phyloP scores from a whole-genome alignment of 2,329 filamentous ascomycete genomes.

The Sporothrix curviconia region DNA sequence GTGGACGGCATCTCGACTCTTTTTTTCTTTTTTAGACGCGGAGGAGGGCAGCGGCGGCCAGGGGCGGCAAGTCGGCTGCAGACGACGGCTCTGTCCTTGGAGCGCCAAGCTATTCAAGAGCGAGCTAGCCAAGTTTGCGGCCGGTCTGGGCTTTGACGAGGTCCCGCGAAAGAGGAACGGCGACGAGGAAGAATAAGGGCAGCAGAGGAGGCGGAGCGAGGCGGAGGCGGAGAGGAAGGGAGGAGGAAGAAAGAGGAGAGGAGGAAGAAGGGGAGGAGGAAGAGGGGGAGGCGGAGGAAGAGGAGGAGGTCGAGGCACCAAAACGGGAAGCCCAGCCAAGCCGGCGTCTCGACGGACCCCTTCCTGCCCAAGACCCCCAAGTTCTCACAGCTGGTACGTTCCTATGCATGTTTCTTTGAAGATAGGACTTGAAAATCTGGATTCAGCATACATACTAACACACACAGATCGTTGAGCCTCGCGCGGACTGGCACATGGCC shows the following conservation, averaged over 20 bases:
- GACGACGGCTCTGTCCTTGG: slow-evolving; percentile 20
- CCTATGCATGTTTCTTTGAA: too few relatives aligned
- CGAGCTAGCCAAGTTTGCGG: slow-evolving; percentile 47
- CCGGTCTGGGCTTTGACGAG: slow-evolving; percentile 43
- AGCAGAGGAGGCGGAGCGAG: slow-evolving; percentile 28
- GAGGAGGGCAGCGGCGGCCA: slow-evolving; percentile 33
- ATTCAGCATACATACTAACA: too few relatives aligned
- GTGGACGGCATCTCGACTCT: slow-evolving; percentile 50
- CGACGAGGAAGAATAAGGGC: slow-evolving; percentile 32
- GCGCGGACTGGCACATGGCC: slow-evolving; percentile 50
- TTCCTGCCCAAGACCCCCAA: slow-evolving; percentile 20
- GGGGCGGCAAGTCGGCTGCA: slow-evolving; percentile 22
- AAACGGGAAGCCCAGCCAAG: not conserved
- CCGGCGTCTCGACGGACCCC: slow-evolving; percentile 1
- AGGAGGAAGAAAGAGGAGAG: slow-evolving; percentile 23
- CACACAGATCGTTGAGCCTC: slow-evolving; percentile 47
- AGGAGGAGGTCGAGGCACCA: slow-evolving; percentile 28
- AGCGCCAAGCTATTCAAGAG: slow-evolving; percentile 35
- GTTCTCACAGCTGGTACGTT: slow-evolving; percentile 36
- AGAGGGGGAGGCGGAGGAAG: slow-evolving; percentile 24
- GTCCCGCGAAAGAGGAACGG: slow-evolving; percentile 35
- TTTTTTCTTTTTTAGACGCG: too few relatives aligned
- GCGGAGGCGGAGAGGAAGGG: slow-evolving; percentile 29
- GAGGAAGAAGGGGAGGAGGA: slow-evolving; percentile 30
- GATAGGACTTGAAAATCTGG: too few relatives aligned